Percentiles rank a stretch among this genome's conserved stretches.
phyloP scores from a whole-genome alignment of 2,329 filamentous ascomycete species.

The Penicillium sp. region DNA sequence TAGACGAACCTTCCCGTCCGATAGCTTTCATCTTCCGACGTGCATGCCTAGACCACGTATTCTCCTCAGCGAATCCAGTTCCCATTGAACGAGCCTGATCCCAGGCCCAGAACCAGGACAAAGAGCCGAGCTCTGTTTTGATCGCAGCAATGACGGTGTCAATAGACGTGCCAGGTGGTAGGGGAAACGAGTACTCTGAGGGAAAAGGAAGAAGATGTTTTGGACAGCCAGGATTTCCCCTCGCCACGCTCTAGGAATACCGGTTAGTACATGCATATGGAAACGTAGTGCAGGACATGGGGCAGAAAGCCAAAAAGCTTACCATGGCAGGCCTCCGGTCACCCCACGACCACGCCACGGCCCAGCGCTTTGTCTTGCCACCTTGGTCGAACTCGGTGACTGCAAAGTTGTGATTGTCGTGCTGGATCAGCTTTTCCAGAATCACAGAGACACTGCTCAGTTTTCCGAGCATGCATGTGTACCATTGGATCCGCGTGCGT shows the following conservation, averaged over 20 bases:
- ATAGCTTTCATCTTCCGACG: constrained; percentile 52
- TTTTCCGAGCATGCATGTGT: constrained; percentile 86
- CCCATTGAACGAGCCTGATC: constrained; percentile 53
- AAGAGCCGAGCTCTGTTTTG: constrained; percentile 48
- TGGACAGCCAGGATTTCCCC: constrained; percentile 44
- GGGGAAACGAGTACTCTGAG: constrained; percentile 48
- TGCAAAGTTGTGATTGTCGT: constrained; percentile 70
- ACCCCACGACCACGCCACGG: constrained; percentile 79
- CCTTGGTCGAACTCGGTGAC: constrained; percentile 77
- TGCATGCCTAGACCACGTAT: constrained; percentile 76
- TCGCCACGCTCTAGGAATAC: constrained; percentile 29
- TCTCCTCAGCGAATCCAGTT: constrained; percentile 58
- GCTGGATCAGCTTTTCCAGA: constrained; percentile 54
- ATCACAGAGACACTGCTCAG: constrained; percentile 64
- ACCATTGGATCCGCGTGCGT: constrained; percentile 69
- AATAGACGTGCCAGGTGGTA: constrained; percentile 24
- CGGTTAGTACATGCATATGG: not conserved
- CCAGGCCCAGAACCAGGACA: constrained; percentile 67
- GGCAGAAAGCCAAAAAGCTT: constrained; percentile 9
- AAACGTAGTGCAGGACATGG: not conserved
- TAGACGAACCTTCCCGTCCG: constrained; percentile 20
- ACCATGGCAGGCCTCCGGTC: constrained; percentile 60
- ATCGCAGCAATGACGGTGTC: constrained; percentile 38
- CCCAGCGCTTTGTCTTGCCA: constrained; percentile 77
- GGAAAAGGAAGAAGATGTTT: constrained; percentile 54